These are phyloP conservation scores for Penicillium sp. DNA, from an alignment of 2,329 filamentous ascomycete species.

Conservation along the genomic window DNA sequence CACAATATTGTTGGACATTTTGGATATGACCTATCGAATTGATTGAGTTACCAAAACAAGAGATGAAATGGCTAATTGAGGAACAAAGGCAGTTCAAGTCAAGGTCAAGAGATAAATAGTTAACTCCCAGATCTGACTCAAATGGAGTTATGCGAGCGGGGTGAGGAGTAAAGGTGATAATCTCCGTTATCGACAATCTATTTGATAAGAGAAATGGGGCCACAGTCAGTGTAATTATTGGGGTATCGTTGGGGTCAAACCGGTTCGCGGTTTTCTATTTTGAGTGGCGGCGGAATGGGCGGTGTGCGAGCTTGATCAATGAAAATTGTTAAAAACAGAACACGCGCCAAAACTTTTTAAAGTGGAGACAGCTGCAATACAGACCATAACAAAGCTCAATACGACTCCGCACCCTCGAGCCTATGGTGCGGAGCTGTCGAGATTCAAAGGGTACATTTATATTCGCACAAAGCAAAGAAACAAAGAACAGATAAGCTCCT, in stretches of 20 bases:
- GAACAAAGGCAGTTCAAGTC: not conserved
- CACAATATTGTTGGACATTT: conserved; percentile 43
- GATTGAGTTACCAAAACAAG: not conserved
- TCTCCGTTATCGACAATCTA: conserved; percentile 9
- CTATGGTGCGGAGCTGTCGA: not conserved
- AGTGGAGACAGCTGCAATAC: conserved; percentile 16
- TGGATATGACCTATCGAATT: not conserved
- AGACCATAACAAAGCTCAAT: conserved; percentile 8
- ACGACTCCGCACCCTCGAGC: conserved; percentile 17
- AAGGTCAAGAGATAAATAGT: not conserved
- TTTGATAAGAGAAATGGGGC: conserved; percentile 19
- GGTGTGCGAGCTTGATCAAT: conserved; percentile 14
- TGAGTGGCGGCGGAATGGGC: conserved; percentile 9
- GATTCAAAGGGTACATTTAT: not conserved
- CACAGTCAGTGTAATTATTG: conserved; percentile 5
- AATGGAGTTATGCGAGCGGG: conserved; percentile 4
- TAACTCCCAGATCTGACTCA: not conserved
- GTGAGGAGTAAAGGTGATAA: conserved; percentile 9
- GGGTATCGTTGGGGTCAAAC: conserved; percentile 4
- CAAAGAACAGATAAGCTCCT: not conserved
- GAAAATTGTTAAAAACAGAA: not conserved
- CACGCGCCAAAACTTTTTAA: conserved; percentile 17
- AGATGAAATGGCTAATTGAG: not conserved
- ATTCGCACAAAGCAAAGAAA: not conserved
- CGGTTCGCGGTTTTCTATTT: conserved; percentile 4